These are phyloP conservation scores for Pinus taeda DNA, from an alignment of 75 land plant genomes.

Conservation along the genomic window DNA sequence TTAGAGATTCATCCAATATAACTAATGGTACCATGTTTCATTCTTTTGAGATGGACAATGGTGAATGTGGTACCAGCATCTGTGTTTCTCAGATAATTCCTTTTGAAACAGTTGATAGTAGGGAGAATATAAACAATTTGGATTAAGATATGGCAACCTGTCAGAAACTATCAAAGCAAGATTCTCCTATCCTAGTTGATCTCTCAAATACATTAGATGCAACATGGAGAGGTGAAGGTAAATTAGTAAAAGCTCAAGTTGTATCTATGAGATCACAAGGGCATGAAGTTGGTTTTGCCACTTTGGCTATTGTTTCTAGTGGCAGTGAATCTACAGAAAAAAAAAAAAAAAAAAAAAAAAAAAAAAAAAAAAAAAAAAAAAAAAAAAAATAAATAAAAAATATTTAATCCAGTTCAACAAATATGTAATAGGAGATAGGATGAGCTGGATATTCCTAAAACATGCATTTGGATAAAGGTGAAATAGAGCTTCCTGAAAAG, in stretches of 20 bases:
- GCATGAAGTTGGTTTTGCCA: background rate
- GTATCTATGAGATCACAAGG: slow-evolving; percentile 6
- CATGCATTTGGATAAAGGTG: slow-evolving; percentile 31
- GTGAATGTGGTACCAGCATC: background rate
- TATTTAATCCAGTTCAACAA: background rate
- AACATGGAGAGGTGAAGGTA: background rate
- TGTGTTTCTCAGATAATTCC: background rate
- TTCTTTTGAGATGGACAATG: background rate
- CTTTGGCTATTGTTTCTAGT: background rate
- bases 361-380: no score
- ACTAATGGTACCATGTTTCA: background rate
- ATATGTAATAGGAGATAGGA: background rate
- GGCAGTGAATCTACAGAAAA: background rate
- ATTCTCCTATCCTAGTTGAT: slow-evolving; percentile 14
- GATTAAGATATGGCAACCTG: background rate
- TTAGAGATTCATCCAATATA: background rate
- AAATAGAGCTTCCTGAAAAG: slow-evolving; percentile 30
- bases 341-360: no score
- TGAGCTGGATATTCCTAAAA: slow-evolving; percentile 46
- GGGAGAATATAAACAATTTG: background rate
- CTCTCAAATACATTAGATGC: no score
- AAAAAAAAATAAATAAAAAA: background rate
- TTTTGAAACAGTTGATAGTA: background rate
- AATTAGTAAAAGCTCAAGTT: slow-evolving; percentile 13
- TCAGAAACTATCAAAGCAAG: slow-evolving; percentile 21